phyloP scores from a whole-genome alignment of 495 filamentous ascomycete species.

The Penicillium angulare region DNA sequence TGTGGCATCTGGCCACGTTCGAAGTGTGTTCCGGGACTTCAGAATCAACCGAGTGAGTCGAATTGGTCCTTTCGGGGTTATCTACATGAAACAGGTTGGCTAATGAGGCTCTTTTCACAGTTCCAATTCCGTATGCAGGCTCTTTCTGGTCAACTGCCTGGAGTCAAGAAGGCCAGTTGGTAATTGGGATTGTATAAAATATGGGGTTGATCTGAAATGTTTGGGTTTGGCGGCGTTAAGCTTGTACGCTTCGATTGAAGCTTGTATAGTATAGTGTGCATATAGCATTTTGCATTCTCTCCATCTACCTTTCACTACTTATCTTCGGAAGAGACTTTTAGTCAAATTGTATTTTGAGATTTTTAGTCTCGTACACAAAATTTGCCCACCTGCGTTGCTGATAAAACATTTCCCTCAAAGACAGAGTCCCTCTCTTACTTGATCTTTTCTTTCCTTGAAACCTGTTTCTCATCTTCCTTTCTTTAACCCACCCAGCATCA shows the following conservation, averaged over 20 bases:
- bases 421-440: background rate
- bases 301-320: background rate
- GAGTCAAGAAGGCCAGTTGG: conserved; percentile 96
- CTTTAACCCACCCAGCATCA: background rate
- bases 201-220: conserved; percentile 3
- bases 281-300: conserved; percentile 1
- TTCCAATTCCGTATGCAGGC: conserved; percentile 92
- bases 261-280: conserved; percentile 41
- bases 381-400: too few relatives aligned
- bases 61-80: background rate
- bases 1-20: conserved; percentile 79
- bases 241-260: conserved; percentile 23
- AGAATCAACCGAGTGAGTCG: conserved; percentile 80
- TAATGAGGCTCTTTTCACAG: conserved; percentile 41
- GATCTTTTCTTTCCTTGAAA: background rate
- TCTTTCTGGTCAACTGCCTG: conserved; percentile 80
- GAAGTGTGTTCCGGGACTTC: conserved; percentile 86
- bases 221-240: conserved; percentile 32
- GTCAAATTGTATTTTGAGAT: too few relatives aligned
- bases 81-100: background rate
- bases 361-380: too few relatives aligned
- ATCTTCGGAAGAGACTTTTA: background rate
- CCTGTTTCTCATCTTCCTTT: background rate
- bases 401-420: too few relatives aligned
- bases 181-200: conserved; percentile 32